phyloP scores from a whole-genome alignment of 139 green algal species.

The Astrephomene gubernaculifera region DNA sequence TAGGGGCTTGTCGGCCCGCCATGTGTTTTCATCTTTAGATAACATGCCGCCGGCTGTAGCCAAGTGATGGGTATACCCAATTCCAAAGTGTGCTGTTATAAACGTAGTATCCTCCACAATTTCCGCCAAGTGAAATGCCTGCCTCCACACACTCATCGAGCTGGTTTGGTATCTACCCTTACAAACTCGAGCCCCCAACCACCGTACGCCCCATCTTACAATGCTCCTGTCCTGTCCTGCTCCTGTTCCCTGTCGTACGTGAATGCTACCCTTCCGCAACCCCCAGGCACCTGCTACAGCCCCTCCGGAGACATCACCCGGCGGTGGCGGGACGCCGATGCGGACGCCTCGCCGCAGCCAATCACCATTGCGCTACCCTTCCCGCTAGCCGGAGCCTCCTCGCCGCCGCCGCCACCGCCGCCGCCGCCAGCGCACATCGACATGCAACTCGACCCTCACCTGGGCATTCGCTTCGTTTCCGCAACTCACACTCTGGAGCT shows the following conservation, averaged over 20 bases:
- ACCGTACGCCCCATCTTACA: too few species aligned
- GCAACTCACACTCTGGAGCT: conserved; percentile 7
- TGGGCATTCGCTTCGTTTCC: conserved; percentile 16
- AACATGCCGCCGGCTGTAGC: too few species aligned
- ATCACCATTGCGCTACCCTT: neutral
- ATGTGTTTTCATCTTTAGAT: too few species aligned
- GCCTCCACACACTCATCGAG: neutral
- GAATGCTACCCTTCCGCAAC: neutral
- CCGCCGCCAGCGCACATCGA: conserved; percentile 24
- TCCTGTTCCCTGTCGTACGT: too few species aligned
- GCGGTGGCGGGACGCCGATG: conserved; percentile 30
- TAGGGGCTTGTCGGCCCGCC: too few species aligned
- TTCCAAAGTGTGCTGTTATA: too few species aligned
- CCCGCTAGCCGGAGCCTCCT: neutral
- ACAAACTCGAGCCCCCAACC: neutral
- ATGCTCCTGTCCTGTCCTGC: too few species aligned
- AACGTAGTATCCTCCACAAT: too few species aligned
- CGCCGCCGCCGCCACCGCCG: neutral
- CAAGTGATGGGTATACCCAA: too few species aligned
- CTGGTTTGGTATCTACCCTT: neutral
- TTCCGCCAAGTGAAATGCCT: too few species aligned
- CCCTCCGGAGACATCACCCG: conserved; percentile 34
- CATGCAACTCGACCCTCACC: conserved; percentile 40
- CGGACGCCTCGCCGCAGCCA: neutral
- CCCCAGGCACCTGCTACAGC: conserved; percentile 42